phyloP scores from a whole-genome alignment of 2,329 filamentous ascomycete species.

The Fusarium mexicanum region DNA sequence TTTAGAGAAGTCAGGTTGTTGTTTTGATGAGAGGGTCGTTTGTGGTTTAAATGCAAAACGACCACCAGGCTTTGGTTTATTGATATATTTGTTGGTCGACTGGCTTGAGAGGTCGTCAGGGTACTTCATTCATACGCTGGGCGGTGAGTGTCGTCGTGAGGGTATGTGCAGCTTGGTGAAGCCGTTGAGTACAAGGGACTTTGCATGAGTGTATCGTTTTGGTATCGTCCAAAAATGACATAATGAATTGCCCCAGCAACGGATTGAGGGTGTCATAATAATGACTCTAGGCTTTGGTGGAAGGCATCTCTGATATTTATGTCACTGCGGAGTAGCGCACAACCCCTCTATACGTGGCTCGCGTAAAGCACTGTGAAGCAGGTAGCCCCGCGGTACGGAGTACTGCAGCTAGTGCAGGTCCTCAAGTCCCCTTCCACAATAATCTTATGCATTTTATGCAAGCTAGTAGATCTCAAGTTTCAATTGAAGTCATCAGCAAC shows the following conservation, averaged over 20 bases:
- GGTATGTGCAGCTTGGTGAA: constrained; percentile 27
- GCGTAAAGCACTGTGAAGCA: constrained; percentile 37
- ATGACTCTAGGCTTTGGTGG: not conserved
- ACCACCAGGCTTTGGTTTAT: constrained; percentile 23
- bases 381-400: constrained; percentile 1
- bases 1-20: constrained; percentile 32
- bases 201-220: constrained; percentile 19
- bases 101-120: constrained; percentile 5
- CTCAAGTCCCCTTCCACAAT: not conserved
- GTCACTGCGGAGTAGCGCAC: not conserved
- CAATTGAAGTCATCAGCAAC: not conserved
- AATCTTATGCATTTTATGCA: not conserved
- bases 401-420: not conserved
- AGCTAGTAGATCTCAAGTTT: not conserved
- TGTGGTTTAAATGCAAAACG: constrained; percentile 37
- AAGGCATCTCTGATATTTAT: not conserved
- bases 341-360: not conserved
- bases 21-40: constrained; percentile 24
- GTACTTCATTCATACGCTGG: constrained; percentile 26
- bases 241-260: constrained; percentile 43
- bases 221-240: constrained; percentile 33
- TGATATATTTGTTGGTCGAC: not conserved
- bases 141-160: constrained; percentile 21
- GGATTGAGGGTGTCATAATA: constrained; percentile 6
- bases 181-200: constrained; percentile 24